Conservation (phyloP, 805 yeast species). For the Lachancea kluyveri region DNA sequence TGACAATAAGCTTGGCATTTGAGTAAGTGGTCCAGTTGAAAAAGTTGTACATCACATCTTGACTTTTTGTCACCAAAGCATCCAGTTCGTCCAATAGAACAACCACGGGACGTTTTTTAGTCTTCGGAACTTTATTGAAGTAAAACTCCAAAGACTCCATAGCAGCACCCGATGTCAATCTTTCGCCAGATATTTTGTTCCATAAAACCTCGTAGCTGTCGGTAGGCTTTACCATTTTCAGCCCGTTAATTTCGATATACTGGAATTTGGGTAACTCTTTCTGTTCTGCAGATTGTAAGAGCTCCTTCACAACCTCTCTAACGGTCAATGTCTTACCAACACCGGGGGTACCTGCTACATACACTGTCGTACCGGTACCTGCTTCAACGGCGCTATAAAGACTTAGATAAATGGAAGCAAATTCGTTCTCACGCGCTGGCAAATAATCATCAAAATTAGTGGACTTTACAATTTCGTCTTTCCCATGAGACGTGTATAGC, state of each 20-base stretch:
- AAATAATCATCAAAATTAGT: slow-evolving; percentile 41
- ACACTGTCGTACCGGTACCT: slow-evolving; percentile 74
- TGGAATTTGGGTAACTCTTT: slow-evolving; percentile 47
- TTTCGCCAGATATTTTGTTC: slow-evolving; percentile 61
- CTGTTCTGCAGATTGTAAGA: slow-evolving; percentile 39
- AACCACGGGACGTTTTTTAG: slow-evolving; percentile 43
- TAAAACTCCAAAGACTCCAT: slow-evolving; percentile 63
- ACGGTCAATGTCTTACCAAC: slow-evolving; percentile 95
- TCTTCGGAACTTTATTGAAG: slow-evolving; percentile 40
- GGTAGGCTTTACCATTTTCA: slow-evolving; percentile 73
- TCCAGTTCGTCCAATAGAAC: slow-evolving; percentile 90
- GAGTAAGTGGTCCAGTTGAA: slow-evolving; percentile 94
- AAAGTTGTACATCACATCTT: slow-evolving; percentile 86
- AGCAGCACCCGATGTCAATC: slow-evolving; percentile 58
- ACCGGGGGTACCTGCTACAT: slow-evolving; percentile 96
- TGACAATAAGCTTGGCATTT: slow-evolving; percentile 72
- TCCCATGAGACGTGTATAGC: slow-evolving; percentile 39
- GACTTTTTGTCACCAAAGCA: slow-evolving; percentile 74
- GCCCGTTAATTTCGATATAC: slow-evolving; percentile 84
- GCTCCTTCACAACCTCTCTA: slow-evolving; percentile 72
- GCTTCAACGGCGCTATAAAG: slow-evolving; percentile 67
- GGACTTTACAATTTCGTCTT: slow-evolving; percentile 33
- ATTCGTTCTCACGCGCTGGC: slow-evolving; percentile 86
- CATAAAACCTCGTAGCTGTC: slow-evolving; percentile 79
- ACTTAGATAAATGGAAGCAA: slow-evolving; percentile 57